Conservation (phyloP, 345 rosid species). For the Noccaea caerulescens region DNA sequence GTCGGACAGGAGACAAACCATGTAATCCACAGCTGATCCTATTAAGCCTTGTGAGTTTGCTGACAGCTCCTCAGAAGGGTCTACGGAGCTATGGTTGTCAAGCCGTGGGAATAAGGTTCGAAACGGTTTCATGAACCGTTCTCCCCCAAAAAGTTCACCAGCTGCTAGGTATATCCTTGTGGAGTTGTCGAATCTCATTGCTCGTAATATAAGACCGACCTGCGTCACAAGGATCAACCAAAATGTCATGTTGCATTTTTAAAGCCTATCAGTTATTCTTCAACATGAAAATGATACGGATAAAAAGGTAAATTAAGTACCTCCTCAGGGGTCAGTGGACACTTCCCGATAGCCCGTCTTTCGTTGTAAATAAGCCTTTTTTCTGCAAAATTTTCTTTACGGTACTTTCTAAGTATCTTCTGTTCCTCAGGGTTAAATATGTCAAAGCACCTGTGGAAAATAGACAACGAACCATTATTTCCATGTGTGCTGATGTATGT, state of each 20-base stretch:
- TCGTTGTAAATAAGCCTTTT: conserved; percentile 68
- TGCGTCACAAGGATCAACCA: conserved; percentile 46
- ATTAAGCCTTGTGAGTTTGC: conserved; percentile 67
- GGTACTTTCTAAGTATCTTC: conserved; percentile 72
- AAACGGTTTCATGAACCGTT: conserved; percentile 87
- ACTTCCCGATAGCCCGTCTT: conserved; percentile 91
- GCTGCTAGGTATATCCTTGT: conserved; percentile 94
- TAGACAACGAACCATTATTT: conserved; percentile 9
- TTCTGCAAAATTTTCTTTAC: conserved; percentile 79
- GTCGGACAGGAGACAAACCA: conserved; percentile 97
- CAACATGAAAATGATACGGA: conserved; percentile 24
- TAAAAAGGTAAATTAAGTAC: conserved; percentile 43
- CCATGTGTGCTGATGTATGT: conserved; percentile 11
- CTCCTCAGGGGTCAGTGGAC: conserved; percentile 95
- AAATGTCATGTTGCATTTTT: conserved; percentile 26
- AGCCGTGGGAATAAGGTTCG: conserved; percentile 78
- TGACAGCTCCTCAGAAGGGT: conserved; percentile 70
- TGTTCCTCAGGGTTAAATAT: conserved; percentile 83
- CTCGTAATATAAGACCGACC: conserved; percentile 92
- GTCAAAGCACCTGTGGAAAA: conserved; percentile 76
- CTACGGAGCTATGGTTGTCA: conserved; percentile 92
- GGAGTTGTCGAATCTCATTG: conserved; percentile 90
- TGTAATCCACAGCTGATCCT: conserved; percentile 99
- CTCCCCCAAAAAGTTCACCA: conserved; percentile 95
- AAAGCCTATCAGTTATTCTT: no score